These are phyloP conservation scores for Cryptosporidium felis DNA, from an alignment of 169 alveolate species.

Conservation along the genomic window DNA sequence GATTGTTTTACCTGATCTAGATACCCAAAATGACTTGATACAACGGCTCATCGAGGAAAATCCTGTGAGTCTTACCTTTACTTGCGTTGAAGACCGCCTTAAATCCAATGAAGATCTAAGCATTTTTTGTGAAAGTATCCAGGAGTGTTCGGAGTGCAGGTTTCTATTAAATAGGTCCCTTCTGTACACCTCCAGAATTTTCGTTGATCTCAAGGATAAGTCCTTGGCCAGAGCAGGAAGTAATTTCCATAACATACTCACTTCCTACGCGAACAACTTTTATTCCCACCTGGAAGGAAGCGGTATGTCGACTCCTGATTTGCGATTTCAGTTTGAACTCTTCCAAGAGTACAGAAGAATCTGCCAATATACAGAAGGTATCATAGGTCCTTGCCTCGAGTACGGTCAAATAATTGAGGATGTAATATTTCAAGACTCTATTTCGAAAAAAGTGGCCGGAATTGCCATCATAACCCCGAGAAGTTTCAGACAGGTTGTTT, in stretches of 20 bases:
- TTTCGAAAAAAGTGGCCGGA: not conserved
- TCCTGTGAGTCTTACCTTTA: slow-evolving; percentile 5
- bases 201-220: not conserved
- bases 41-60: not conserved
- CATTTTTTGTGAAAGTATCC: not conserved
- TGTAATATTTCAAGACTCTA: not conserved
- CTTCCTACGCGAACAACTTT: too few relatives aligned
- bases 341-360: slow-evolving; percentile 25
- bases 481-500: not conserved
- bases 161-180: not conserved
- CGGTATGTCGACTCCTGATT: too few relatives aligned
- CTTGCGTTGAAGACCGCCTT: not conserved
- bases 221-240: too few relatives aligned
- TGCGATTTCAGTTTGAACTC: too few relatives aligned
- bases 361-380: not conserved
- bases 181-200: slow-evolving; percentile 1
- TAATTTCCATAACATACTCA: too few relatives aligned
- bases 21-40: not conserved
- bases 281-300: too few relatives aligned
- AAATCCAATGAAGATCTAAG: not conserved
- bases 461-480: not conserved
- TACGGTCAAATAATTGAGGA: not conserved
- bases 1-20: not conserved
- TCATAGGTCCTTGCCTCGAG: not conserved
- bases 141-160: slow-evolving; percentile 14